Evolutionary conservation across 305 asterid species (phyloP), one percentile per base, ranked within the genome.

Genomic region (Solanum hybrid): DNA sequence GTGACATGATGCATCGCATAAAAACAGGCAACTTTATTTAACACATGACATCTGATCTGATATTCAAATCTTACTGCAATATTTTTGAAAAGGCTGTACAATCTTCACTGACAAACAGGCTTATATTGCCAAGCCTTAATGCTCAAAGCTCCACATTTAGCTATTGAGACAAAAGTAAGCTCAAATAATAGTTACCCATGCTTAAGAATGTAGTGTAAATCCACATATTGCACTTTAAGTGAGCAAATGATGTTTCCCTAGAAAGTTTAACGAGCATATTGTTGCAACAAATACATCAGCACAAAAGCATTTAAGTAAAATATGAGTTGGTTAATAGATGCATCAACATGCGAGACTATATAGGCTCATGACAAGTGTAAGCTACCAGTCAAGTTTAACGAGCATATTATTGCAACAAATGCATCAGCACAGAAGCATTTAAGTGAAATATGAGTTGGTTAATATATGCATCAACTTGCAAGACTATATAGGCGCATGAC

Each of bases 301-400:
- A 85, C 77, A 33, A 86, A 61, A 86, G 78, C 91, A 38, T 89
- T 79, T 38, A 87, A 88, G 57, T 32, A 70, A 79, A 80, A 39
- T 22, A 86, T 32, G 51, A 32, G 14, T 32, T 13, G 79, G 57
- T 89, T 41, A 78, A 79, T 78, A 80, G 90, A 61, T 90, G 78
- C 91, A 91, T 31, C 33, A 33, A 33, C 80, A 79, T 82, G 72
- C 65, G 70, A 87, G 87, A 91, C 88, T 57, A 85, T 57, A 32
- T 17, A 26, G 37, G 88, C 88, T 85, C 88, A 57, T 81, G n/a
- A 88, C 29, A 41, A 88, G 45, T 83, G 86, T 33, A 91, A 34
- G 31, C 88, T 41, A 61, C 88, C 78, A 6, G 36, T 29, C 36
- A 61, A 61, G 77, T 33, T 86, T 86, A 86, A 61, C 10, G 51